phyloP scores from a whole-genome alignment of 768 basidiomycete genomes.

The Suillus subaureus region DNA sequence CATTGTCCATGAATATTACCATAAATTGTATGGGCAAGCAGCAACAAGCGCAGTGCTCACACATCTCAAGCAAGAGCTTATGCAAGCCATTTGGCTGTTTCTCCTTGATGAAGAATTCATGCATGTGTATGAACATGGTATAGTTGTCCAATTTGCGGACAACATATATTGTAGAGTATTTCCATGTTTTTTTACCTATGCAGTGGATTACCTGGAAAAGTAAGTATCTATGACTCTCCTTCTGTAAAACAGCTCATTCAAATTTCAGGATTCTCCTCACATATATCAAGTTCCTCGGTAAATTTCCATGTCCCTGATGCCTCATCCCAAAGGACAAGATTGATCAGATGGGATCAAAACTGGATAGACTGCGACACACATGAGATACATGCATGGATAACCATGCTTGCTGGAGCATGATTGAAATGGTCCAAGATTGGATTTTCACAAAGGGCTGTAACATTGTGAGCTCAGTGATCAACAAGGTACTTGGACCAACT shows the following conservation, averaged over 20 bases:
- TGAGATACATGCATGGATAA: constrained; percentile 10
- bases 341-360: constrained; percentile 15
- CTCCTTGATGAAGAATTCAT: constrained; percentile 27
- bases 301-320: constrained; percentile 27
- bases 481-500: constrained; percentile 2
- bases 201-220: constrained; percentile 37
- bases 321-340: constrained; percentile 16
- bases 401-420: background rate
- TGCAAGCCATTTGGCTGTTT: constrained; percentile 27
- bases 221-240: constrained; percentile 16
- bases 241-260: constrained; percentile 13
- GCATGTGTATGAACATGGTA: constrained; percentile 17
- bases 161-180: constrained; percentile 17
- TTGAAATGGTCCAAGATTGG: constrained; percentile 9
- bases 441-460: constrained; percentile 12
- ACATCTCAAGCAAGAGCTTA: constrained; percentile 26
- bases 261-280: constrained; percentile 22
- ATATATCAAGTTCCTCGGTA: constrained; percentile 20
- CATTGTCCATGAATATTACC: constrained; percentile 14
- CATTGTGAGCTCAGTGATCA: constrained; percentile 1
- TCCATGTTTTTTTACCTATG: constrained; percentile 26
- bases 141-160: constrained; percentile 24
- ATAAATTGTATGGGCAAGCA: background rate
- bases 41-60: constrained; percentile 11
- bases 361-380: constrained; percentile 8